Conservation (phyloP, 805 yeast genomes). For the Candida montana region DNA sequence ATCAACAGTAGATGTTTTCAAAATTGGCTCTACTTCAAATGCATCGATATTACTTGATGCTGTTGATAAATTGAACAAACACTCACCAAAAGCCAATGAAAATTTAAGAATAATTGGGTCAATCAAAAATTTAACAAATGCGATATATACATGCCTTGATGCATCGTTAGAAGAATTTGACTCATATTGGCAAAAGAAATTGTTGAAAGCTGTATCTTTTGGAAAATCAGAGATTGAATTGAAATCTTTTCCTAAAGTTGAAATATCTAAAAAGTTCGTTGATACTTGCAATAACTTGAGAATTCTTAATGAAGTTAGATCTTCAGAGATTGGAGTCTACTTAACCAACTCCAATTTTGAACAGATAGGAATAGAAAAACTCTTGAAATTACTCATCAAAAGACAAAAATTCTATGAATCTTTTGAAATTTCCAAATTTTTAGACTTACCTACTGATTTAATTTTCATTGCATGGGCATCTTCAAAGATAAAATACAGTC, state of each 20-base stretch:
- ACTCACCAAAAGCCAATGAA: constrained; percentile 78
- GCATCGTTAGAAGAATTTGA: constrained; percentile 80
- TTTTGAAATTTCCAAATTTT: constrained; percentile 51
- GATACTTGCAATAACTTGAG: constrained; percentile 56
- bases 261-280: constrained; percentile 50
- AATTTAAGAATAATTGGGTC: constrained; percentile 52
- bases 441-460: constrained; percentile 39
- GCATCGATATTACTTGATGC: constrained; percentile 82
- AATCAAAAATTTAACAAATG: constrained; percentile 42
- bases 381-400: constrained; percentile 52
- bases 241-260: constrained; percentile 22
- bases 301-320: constrained; percentile 64
- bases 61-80: constrained; percentile 54
- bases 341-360: constrained; percentile 54
- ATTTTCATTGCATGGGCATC: constrained; percentile 81
- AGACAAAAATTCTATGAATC: constrained; percentile 60
- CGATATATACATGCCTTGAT: constrained; percentile 64
- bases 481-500: constrained; percentile 52
- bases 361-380: constrained; percentile 46
- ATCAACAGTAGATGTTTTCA: constrained; percentile 56
- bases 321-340: constrained; percentile 60
- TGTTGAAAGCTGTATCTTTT: constrained; percentile 76
- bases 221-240: constrained; percentile 58
- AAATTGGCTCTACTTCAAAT: constrained; percentile 79
- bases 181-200: constrained; percentile 70